Evolutionary conservation across 768 basidiomycete species (phyloP).

Genomic region (Boletus patriciae): DNA sequence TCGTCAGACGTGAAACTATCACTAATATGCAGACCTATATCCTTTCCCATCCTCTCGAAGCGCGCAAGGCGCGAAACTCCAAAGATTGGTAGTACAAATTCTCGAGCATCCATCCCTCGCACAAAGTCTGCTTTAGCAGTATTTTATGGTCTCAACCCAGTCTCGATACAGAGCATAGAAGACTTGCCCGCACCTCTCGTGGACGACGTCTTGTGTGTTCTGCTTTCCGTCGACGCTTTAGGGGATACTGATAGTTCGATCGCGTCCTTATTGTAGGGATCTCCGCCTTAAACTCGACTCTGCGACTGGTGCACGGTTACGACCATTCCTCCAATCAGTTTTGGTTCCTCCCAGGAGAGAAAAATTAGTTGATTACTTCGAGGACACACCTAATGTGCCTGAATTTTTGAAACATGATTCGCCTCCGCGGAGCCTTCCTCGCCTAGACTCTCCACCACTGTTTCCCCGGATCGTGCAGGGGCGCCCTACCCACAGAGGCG

Average conservation of each 20-base stretch:
- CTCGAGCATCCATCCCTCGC: slow-evolving; percentile 28
- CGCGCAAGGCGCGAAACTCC: slow-evolving; percentile 51
- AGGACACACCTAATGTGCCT: slow-evolving; percentile 18
- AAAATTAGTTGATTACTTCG: slow-evolving; percentile 12
- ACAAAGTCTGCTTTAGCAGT: slow-evolving; percentile 23
- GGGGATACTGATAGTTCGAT: background rate
- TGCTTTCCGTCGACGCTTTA: background rate
- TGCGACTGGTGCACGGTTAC: slow-evolving; percentile 23
- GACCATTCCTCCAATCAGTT: slow-evolving; percentile 30
- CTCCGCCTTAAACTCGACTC: slow-evolving; percentile 32
- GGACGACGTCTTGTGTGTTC: slow-evolving; percentile 44
- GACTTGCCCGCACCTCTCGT: slow-evolving; percentile 32
- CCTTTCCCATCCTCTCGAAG: slow-evolving; percentile 44
- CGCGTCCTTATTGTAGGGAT: slow-evolving; percentile 26
- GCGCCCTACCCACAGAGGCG: background rate
- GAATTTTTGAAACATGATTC: slow-evolving; percentile 35
- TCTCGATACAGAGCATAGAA: slow-evolving; percentile 33
- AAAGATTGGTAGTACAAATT: slow-evolving; percentile 32
- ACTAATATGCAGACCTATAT: slow-evolving; percentile 37
- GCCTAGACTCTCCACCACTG: slow-evolving; percentile 42
- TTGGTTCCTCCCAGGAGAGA: slow-evolving; percentile 17
- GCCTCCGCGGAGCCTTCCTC: slow-evolving; percentile 26
- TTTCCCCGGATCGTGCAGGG: slow-evolving; percentile 38
- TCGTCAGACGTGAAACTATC: slow-evolving; percentile 28
- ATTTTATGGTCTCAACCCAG: slow-evolving; percentile 22